Base-by-base conservation (phyloP, 108 stramenopile genomes). In the Aurantiochytrium sp. region DNA sequence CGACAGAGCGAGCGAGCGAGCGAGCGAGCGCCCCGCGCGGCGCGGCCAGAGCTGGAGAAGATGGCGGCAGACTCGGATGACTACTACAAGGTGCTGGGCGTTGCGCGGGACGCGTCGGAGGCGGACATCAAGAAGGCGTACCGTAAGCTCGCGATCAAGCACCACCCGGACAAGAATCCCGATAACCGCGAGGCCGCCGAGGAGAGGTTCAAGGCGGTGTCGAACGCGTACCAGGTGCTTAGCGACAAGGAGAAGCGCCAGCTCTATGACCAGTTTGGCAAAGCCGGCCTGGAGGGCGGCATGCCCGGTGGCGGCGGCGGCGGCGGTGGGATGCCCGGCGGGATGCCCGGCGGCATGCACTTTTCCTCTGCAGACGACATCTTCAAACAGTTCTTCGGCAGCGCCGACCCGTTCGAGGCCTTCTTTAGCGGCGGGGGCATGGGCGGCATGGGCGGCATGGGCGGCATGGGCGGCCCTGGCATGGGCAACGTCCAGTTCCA, bases 191-290 rank as follows among this genome's bases (percentile, higher is more conserved):
- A 87, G 37, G 92, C n/a, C 19, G 86, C 89, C 24, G 69, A 81
- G 54, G n/a, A 87, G 87, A 86, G n/a, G 30, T 89, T 89, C 52
- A 50, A 68, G 45, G 68, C 4, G 8, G 24, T 89, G 30, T 65
- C 89, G 30, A 5, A 65, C 34, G 89, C 89, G 19, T 87, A 89
- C 87, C 85, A 89, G 85, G 89, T 89, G 4, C 55, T 98, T 52
- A 92, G 93, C 24, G 96, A 98, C 91, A 39, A 90, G n/a, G 92
- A 95, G 88, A 97, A 97, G 69, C 90, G 96, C 86, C 88, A 91
- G 17, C 95, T 95, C 54, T 97, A 97, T 87, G 97, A 97, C 91
- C 89, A 89, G 54, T 96, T 91, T 50, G 97, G 96, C 34, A 96
- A 97, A 12, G 87, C 65, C 10, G 34, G 31, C 87, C 36, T 68